phyloP scores from a whole-genome alignment of 202 grass and related monocot genomes.

The Setaria viridis region DNA sequence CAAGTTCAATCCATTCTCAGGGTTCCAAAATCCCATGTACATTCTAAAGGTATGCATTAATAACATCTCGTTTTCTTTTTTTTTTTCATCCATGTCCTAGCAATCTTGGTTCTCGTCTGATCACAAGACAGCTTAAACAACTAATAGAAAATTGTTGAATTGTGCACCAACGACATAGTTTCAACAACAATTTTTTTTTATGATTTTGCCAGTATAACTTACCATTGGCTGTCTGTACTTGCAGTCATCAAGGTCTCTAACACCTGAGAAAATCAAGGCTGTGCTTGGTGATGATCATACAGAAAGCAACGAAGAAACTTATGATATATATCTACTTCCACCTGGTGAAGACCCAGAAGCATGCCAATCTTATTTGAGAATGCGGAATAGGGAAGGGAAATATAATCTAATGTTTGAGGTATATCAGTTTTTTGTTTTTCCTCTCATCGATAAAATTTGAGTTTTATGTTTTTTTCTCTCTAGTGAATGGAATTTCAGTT shows the following conservation, averaged over 20 bases:
- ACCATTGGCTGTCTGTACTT: constrained; percentile 43
- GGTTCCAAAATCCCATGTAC: constrained; percentile 98
- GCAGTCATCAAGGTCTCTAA: constrained; percentile 71
- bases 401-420: constrained; percentile 99
- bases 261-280: constrained; percentile 83
- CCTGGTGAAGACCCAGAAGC: constrained; percentile 98
- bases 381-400: constrained; percentile 97
- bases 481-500: neutral
- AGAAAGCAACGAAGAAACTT: constrained; percentile 84
- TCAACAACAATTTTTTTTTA: constrained; percentile 12
- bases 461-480: neutral
- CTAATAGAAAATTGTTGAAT: neutral
- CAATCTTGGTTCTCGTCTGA: constrained; percentile 32
- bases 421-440: constrained; percentile 24
- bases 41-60: constrained; percentile 75
- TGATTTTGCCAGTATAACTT: neutral
- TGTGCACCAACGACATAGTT: neutral
- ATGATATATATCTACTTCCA: constrained; percentile 98
- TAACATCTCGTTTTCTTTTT: neutral
- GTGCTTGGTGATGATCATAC: constrained; percentile 75
- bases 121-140: constrained; percentile 10
- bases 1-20: constrained; percentile 94
- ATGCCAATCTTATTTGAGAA: constrained; percentile 97
- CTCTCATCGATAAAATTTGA: neutral
- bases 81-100: constrained; percentile 37